These are phyloP conservation scores for Lachnellula occidentalis DNA, from an alignment of 2,329 filamentous ascomycete genomes.

Conservation along the genomic window DNA sequence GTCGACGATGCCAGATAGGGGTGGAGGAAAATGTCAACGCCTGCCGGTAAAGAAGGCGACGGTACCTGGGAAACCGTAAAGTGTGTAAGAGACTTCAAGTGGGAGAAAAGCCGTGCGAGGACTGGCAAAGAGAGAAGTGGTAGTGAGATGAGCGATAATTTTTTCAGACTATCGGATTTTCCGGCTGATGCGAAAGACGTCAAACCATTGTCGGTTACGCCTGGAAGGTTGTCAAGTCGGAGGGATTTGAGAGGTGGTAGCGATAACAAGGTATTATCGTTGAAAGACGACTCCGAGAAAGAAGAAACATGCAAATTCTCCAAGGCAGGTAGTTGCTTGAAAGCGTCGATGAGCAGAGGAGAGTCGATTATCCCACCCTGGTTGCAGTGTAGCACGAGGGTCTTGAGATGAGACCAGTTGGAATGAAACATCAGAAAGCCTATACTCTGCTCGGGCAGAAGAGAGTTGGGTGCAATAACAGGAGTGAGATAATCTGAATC, in stretches of 20 bases:
- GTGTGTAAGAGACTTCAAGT: slow-evolving; percentile 42
- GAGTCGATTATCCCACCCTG: slow-evolving; percentile 49
- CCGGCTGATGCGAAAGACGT: slow-evolving; percentile 50
- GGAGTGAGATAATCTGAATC: slow-evolving; percentile 18
- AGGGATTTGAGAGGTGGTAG: slow-evolving; percentile 51
- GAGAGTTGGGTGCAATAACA: slow-evolving; percentile 31
- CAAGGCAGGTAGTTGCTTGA: slow-evolving; percentile 48
- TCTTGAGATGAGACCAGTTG: slow-evolving; percentile 51
- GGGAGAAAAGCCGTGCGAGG: slow-evolving; percentile 53
- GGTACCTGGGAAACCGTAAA: slow-evolving; percentile 52
- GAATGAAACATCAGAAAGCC: slow-evolving; percentile 47
- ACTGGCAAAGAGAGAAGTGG: slow-evolving; percentile 51
- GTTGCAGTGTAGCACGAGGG: slow-evolving; percentile 53
- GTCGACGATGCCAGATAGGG: slow-evolving; percentile 55
- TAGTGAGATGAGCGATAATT: slow-evolving; percentile 51
- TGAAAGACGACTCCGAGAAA: slow-evolving; percentile 50
- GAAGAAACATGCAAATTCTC: slow-evolving; percentile 55
- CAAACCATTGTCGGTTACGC: slow-evolving; percentile 51
- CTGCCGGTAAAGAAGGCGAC: slow-evolving; percentile 49
- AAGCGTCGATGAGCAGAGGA: slow-evolving; percentile 45
- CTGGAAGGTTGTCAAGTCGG: slow-evolving; percentile 49
- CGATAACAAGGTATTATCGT: slow-evolving; percentile 48
- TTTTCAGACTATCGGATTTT: slow-evolving; percentile 40
- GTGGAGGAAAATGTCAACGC: slow-evolving; percentile 55
- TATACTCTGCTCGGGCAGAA: slow-evolving; percentile 38